Base-by-base conservation (phyloP, 1,139 yeast genomes). In the Tardiomyces blankii region DNA sequence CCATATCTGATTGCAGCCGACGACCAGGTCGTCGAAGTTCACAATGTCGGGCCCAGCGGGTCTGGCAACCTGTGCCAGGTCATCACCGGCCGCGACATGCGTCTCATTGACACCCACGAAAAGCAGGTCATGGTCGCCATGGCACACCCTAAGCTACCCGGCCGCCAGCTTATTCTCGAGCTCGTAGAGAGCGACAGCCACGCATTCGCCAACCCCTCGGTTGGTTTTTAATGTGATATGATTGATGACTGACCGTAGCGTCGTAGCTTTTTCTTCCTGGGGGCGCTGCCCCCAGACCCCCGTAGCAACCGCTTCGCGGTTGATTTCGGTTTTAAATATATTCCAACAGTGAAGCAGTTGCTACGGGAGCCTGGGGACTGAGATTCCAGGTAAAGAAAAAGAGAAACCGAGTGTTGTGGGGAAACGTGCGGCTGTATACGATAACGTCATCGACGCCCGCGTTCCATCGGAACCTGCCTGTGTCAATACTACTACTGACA, bases 131-230 rank as follows among this genome's bases (percentile, higher is more conserved):
- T 72, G 41, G 65, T 83, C 30, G 65, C 73, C 2, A 69, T 84
- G 70, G 87, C 89, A 13, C 88, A 86, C 59, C 95, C 95, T 0
- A 66, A 67, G 51, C 72, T 75, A 7, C 67, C 73, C 2, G 88
- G 82, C 2, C 66, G 85, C 50, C 95, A 85, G 59, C 60, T 85
- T 25, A 53, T 68, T 27, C 57, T 66, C 38, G 68, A 67, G 50
- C 53, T 69, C 32, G 52, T 57, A 11, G 54, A 53, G 38, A 63
- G 62, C 46, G 66, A 63, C n/a, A n/a, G n/a, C 49, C 60, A 59
- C 48, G 64, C 49, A 51, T 21, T 43, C 46, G 16, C 25, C 40
- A 13, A 12, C 32, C n/a, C 28, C 28, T 25, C 28, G 11, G 7
- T 7, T 7, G 28, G 9, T 25, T 25, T 7, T 25, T 7, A 25